A percentile compares a stretch with the other conserved stretches of the same genome.
These are phyloP conservation scores for Eucalyptus fibrosa DNA, from an alignment of 345 rosid species.

Conservation along the genomic window DNA sequence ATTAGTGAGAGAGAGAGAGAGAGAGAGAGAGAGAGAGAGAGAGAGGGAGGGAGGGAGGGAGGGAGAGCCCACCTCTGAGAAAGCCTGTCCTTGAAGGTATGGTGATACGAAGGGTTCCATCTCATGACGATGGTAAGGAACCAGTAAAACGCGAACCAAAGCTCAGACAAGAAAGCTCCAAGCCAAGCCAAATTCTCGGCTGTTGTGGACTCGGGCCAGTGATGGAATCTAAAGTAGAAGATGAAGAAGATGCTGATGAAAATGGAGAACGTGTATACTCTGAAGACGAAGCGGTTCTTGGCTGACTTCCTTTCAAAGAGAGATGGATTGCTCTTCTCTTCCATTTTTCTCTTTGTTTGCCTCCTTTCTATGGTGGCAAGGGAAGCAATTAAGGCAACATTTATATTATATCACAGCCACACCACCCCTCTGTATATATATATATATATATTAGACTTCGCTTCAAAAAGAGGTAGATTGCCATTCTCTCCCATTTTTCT, in stretches of 20 bases:
- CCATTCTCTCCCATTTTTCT: no score
- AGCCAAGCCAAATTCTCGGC: conserved; percentile 11
- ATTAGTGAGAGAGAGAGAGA: background rate
- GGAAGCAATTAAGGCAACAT: background rate
- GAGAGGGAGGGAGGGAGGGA: background rate
- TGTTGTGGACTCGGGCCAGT: background rate
- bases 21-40: background rate
- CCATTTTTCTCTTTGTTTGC: background rate
- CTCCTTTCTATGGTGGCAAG: background rate
- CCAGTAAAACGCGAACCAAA: conserved; percentile 18
- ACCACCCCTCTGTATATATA: no score
- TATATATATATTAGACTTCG: no score
- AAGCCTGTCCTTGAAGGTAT: conserved; percentile 12
- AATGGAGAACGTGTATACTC: background rate
- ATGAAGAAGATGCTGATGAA: background rate
- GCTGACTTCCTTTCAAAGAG: background rate
- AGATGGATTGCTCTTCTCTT: background rate
- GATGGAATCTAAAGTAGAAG: background rate
- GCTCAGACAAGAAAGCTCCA: conserved; percentile 8
- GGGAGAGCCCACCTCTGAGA: background rate
- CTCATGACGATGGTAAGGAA: background rate
- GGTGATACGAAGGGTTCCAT: conserved; percentile 1
- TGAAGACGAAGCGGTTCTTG: background rate
- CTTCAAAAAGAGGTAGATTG: no score
- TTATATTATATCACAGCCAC: background rate